Evolutionary conservation across 1,284 basidiomycete species (phyloP).

Genomic region (Spongiforma sp.): DNA sequence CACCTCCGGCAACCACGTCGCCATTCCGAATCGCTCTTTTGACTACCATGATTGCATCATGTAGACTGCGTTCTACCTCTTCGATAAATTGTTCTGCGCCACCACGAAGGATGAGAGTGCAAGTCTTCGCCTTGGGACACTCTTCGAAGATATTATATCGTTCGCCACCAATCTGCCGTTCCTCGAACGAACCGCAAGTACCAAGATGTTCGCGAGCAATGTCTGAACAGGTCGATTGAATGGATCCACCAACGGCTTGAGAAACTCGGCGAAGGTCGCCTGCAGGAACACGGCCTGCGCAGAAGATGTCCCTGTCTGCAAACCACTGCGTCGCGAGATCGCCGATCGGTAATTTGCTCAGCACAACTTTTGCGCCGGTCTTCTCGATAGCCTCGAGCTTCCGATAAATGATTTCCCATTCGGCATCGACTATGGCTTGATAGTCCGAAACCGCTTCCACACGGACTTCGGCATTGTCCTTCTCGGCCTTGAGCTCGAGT

Average conservation of each 20-base stretch:
- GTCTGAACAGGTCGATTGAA: slow-evolving; percentile 97
- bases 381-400: slow-evolving; percentile 97
- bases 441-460: slow-evolving; percentile 98
- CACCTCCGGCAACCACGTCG: slow-evolving; percentile 96
- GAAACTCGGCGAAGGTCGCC: slow-evolving; percentile 95
- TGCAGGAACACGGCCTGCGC: slow-evolving; percentile 93
- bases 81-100: slow-evolving; percentile 99
- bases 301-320: slow-evolving; percentile 99
- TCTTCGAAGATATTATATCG: slow-evolving; percentile 97
- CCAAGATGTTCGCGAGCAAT: slow-evolving; percentile 92
- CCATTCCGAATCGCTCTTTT: slow-evolving; percentile 97
- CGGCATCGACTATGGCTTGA: slow-evolving; percentile 99
- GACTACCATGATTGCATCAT: slow-evolving; percentile 99
- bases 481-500: slow-evolving; percentile 98
- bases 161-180: slow-evolving; percentile 97
- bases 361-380: slow-evolving; percentile 96
- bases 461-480: slow-evolving; percentile 99
- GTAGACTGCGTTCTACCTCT: slow-evolving; percentile 96
- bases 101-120: slow-evolving; percentile 94
- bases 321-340: slow-evolving; percentile 99
- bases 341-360: slow-evolving; percentile 98
- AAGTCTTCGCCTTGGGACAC: slow-evolving; percentile 96
- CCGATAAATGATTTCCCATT: slow-evolving; percentile 99
- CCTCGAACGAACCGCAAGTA: slow-evolving; percentile 90
- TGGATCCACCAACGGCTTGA: slow-evolving; percentile 93